phyloP scores from a whole-genome alignment of 345 rosid genomes.

The Ailanthus altissimus region DNA sequence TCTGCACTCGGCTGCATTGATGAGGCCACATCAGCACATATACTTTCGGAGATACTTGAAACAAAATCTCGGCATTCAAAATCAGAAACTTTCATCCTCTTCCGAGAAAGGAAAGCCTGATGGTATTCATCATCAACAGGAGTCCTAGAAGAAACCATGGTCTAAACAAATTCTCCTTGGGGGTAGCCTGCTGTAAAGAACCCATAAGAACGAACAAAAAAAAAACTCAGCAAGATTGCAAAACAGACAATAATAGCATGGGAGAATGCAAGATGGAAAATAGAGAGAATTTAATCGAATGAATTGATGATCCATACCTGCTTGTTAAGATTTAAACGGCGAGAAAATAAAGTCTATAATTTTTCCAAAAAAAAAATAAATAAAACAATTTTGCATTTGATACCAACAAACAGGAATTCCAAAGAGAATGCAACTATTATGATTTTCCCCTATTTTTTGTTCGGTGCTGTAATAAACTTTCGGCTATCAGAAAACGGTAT shows the following conservation, averaged over 20 bases:
- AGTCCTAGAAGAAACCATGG: slow-evolving; percentile 59
- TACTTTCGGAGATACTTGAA: slow-evolving; percentile 32
- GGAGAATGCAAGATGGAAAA: not conserved
- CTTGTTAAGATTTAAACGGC: not conserved
- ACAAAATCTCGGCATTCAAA: slow-evolving; percentile 24
- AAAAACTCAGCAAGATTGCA: not conserved
- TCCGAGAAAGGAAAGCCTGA: slow-evolving; percentile 27
- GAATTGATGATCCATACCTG: not conserved
- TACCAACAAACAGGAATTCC: not conserved
- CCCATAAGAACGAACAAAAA: not conserved
- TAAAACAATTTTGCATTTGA: not conserved
- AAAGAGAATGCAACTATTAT: not conserved
- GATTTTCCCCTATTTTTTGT: not conserved
- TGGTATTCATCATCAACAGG: slow-evolving; percentile 17
- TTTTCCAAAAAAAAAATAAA: not conserved
- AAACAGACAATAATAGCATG: not conserved
- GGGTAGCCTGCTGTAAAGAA: not conserved
- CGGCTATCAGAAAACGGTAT: not conserved
- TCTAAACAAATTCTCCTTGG: slow-evolving; percentile 12
- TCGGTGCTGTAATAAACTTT: not conserved
- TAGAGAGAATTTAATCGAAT: not conserved
- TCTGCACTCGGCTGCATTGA: slow-evolving; percentile 27
- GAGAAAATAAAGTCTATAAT: not conserved
- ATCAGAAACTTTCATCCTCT: slow-evolving; percentile 41
- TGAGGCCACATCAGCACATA: slow-evolving; percentile 30